Conservation (phyloP, 192 early-diverging fungal species). For the Linnemannia exigua region DNA sequence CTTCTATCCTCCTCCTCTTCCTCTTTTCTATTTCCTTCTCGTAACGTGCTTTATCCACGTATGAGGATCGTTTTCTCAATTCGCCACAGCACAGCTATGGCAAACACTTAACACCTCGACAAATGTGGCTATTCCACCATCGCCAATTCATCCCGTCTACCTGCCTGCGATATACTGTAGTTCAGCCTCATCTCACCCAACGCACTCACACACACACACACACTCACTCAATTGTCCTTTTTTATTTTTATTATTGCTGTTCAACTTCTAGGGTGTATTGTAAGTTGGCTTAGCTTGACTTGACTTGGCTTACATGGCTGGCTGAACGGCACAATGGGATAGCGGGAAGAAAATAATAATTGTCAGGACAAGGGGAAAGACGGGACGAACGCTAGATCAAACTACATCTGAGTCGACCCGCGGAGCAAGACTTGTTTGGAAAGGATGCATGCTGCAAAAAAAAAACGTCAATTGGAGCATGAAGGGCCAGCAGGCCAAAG, state of each 20-base stretch:
- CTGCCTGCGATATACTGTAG: background rate
- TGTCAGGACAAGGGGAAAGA: background rate
- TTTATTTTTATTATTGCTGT: slow-evolving; percentile 8
- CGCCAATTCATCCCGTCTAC: background rate
- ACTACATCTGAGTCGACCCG: too few relatives aligned
- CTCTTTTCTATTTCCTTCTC: too few relatives aligned
- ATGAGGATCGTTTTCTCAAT: background rate
- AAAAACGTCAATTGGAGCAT: too few relatives aligned
- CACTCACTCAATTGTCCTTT: too few relatives aligned
- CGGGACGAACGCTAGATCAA: background rate
- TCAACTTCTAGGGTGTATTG: slow-evolving; percentile 50
- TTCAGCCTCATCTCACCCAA: background rate
- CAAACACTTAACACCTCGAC: background rate
- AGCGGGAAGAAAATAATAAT: background rate
- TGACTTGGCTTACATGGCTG: background rate
- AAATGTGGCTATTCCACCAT: background rate
- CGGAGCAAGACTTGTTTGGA: too few relatives aligned
- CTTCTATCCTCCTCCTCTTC: background rate
- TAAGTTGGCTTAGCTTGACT: slow-evolving; percentile 27
- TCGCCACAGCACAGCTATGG: background rate
- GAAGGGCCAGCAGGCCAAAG: too few relatives aligned
- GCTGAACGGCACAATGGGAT: slow-evolving; percentile 1
- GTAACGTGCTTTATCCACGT: too few relatives aligned
- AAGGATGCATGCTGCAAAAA: too few relatives aligned
- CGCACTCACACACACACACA: too few relatives aligned